Evolutionary conservation across 169 alveolate species (phyloP).

Genomic region (Eimeria maxima): DNA sequence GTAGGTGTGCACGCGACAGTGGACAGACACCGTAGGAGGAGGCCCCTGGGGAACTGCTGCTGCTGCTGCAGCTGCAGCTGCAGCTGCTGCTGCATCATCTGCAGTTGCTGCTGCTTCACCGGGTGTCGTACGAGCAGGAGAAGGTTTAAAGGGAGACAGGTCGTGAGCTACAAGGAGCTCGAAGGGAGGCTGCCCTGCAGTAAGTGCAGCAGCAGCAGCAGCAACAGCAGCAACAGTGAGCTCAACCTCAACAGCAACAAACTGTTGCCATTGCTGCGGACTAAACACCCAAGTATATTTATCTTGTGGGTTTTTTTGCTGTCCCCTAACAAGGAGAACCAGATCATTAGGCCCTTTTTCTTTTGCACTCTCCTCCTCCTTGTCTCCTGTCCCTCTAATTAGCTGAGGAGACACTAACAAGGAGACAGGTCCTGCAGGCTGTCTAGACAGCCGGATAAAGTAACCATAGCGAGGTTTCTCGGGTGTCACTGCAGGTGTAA

Average conservation of each 20-base stretch:
- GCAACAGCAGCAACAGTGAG: conserved; percentile 31
- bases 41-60: neutral
- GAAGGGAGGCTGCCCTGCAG: neutral
- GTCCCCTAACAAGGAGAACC: neutral
- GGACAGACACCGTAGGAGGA: conserved; percentile 62
- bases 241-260: conserved; percentile 3
- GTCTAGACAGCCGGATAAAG: conserved; percentile 23
- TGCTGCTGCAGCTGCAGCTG: neutral
- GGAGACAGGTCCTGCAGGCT: neutral
- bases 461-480: neutral
- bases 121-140: neutral
- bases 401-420: neutral
- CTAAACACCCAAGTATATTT: neutral
- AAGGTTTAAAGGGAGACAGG: neutral
- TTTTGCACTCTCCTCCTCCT: neutral
- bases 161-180: conserved; percentile 13
- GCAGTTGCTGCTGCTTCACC: neutral
- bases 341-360: neutral
- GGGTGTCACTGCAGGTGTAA: conserved; percentile 22
- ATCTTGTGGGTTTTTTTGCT: neutral
- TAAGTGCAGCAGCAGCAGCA: conserved; percentile 38
- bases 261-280: conserved; percentile 40
- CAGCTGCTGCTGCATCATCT: neutral
- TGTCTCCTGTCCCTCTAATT: neutral
- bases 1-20: conserved; percentile 38